Evolutionary conservation across 179 eudicot genomes (phyloP), one percentile per base, ranked within the genome.

Genomic region (Nepenthes alata): DNA sequence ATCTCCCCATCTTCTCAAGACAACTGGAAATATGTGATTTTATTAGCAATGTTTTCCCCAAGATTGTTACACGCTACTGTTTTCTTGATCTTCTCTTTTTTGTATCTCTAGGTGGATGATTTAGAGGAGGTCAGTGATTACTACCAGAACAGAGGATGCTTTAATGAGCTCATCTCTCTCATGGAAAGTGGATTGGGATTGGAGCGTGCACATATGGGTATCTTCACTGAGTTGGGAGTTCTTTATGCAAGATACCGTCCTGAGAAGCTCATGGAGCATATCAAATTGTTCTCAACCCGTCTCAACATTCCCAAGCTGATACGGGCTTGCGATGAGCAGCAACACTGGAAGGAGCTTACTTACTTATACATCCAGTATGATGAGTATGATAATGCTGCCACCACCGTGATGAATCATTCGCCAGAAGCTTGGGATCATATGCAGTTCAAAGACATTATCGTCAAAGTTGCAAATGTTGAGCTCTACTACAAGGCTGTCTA

Each of bases 371-470:
- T 88, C 72, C 97, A 91, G 66, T 91, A 91, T 76, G 97, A 88
- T 60, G 97, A 91, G 69, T 91, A 85, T 79, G 97, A 91, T 66
- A 91, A 91, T 75, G 97, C 96, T 71, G 97, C 89, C 49, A 73
- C 94, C 4, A 91, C 97, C 39, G 85, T 91, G 52, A 91, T 91
- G 97, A 91, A 91, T 75, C 97, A 91, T 81, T 91, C 97, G 60
- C 94, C 97, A 3, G 96, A 88, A 68, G 97, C 97, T 13, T 91
- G 97, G 97, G 97, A 91, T 67, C 97, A 91, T 66, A 91, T 91
- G 97, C 97, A 91, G 70, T 91, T 91, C 66, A 91, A 91, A 70
- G 97, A 91, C 74, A 83, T 91, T 56, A 69, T 76, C 12, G 97
- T 78, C 53, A 91, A 91, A 75, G 97, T 91, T 66, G 97, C 96